Evolutionary conservation across 2,329 filamentous ascomycete genomes (phyloP), one percentile per base, ranked within the genome.

Genomic region (Drechslera avenae): DNA sequence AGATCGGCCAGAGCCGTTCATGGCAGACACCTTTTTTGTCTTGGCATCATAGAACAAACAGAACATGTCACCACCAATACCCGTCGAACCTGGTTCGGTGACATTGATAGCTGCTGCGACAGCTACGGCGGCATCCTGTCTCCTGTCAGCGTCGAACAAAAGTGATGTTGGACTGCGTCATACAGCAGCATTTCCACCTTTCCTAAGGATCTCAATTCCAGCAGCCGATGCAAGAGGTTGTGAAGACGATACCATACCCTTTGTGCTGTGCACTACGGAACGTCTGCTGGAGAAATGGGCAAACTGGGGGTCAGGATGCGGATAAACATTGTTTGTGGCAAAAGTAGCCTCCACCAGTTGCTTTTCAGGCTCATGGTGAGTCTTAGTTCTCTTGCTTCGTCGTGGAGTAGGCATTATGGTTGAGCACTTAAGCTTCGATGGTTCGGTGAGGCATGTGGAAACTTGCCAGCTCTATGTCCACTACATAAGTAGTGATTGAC

Each of bases 1-100:
- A 3, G 91, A 85, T 21, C 94, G 86, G n/a, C 94, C 94, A 1
- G 92, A 97, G 16, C 92, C 94, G 73, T 99, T 99, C 73, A 97
- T 78, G 8, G 91, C 90, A 46, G 86, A 87, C 7, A 97, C 87
- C 57, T 89, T 88, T 68, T 89, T 88, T 0, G 87, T 90, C 62
- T 87, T 83, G 34, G 91, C 90, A 69, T 95, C 84, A 78, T 93
- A 97, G 80, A 85, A 97, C 30, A 97, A 84, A 73, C 92, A 92
- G 77, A 97, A 99, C 86, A 96, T 91, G 76, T 99, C 94, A 56
- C 94, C 94, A 50, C 94, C 94, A 53, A 99, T 97, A 33, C 94
- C 94, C 0, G 94, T 97, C 5, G 89, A 94, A 52, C 86, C 86
- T 6, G 94, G 94, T 71, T 99, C 94, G 0, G 93, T 96, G 69